Evolutionary conservation across 495 filamentous ascomycete genomes (phyloP).

Genomic region (Penicillium robsamsonii): DNA sequence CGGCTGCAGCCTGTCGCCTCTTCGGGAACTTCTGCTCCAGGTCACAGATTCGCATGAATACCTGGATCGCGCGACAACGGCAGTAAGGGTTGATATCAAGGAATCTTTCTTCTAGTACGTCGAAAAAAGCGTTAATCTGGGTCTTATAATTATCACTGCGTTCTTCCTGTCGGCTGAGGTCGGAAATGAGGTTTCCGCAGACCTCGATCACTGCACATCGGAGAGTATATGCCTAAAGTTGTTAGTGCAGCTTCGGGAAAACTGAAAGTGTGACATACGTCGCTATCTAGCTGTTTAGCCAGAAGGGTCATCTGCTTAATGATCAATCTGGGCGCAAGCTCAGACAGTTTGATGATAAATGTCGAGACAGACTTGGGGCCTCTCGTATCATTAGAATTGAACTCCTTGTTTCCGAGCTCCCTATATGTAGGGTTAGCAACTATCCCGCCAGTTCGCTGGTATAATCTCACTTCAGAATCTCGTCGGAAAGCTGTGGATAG

Average conservation of each 20-base stretch:
- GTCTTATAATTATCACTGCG: slow-evolving; percentile 85
- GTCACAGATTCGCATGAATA: slow-evolving; percentile 87
- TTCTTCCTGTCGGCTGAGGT: slow-evolving; percentile 89
- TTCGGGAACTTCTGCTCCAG: slow-evolving; percentile 94
- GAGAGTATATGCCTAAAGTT: slow-evolving; percentile 78
- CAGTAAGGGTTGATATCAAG: slow-evolving; percentile 97
- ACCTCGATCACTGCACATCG: slow-evolving; percentile 93
- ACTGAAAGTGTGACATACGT: slow-evolving; percentile 48
- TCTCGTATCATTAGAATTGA: slow-evolving; percentile 90
- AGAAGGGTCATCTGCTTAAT: slow-evolving; percentile 96
- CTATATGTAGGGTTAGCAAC: slow-evolving; percentile 38
- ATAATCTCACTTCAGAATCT: slow-evolving; percentile 63
- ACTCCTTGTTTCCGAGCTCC: slow-evolving; percentile 95
- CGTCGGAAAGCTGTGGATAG: slow-evolving; percentile 92
- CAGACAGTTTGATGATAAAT: slow-evolving; percentile 95
- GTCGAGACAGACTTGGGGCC: slow-evolving; percentile 98
- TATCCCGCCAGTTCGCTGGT: not conserved
- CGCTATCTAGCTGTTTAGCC: slow-evolving; percentile 91
- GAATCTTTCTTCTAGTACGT: slow-evolving; percentile 93
- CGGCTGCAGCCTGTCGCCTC: slow-evolving; percentile 78
- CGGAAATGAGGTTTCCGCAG: slow-evolving; percentile 92
- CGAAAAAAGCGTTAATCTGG: slow-evolving; percentile 94
- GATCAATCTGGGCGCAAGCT: slow-evolving; percentile 84
- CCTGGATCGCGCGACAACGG: slow-evolving; percentile 86
- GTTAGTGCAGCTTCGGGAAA: not conserved